phyloP scores from a whole-genome alignment of 106 monocot species.

The Triglochin maritima region DNA sequence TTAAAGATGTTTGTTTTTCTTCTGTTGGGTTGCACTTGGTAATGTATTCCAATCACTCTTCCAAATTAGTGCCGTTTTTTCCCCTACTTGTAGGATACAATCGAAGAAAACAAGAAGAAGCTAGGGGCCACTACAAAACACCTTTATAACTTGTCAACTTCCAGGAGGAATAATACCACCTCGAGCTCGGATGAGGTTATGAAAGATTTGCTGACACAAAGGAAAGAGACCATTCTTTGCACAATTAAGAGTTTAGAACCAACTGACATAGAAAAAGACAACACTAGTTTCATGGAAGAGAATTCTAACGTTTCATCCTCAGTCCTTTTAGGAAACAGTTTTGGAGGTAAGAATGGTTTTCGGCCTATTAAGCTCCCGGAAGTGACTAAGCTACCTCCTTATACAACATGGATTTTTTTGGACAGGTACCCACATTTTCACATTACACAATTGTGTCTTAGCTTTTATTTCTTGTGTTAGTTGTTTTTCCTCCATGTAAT shows the following conservation, averaged over 20 bases:
- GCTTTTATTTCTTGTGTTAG: no score
- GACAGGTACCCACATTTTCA: conserved; percentile 43
- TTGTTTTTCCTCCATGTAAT: no score
- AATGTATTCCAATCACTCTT: not conserved
- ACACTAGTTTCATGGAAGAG: conserved; percentile 48
- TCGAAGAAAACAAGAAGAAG: conserved; percentile 82
- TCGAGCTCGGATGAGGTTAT: conserved; percentile 16
- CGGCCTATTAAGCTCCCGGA: conserved; percentile 65
- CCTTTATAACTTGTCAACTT: conserved; percentile 40
- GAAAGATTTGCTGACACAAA: conserved; percentile 57
- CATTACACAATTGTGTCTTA: no score
- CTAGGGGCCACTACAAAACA: conserved; percentile 45
- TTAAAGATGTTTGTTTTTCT: not conserved
- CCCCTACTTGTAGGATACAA: conserved; percentile 38
- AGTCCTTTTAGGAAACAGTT: conserved; percentile 61
- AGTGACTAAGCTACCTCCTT: conserved; percentile 75
- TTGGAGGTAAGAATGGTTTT: conserved; percentile 52
- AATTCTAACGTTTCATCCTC: conserved; percentile 46
- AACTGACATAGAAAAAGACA: conserved; percentile 44
- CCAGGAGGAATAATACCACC: conserved; percentile 37
- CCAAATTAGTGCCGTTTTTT: not conserved
- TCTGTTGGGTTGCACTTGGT: not conserved
- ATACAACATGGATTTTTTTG: conserved; percentile 97
- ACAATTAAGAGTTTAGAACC: conserved; percentile 46
- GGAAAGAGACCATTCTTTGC: conserved; percentile 61